Conservation (phyloP, 805 yeast species). For the Debaryomyces tyrocola region DNA sequence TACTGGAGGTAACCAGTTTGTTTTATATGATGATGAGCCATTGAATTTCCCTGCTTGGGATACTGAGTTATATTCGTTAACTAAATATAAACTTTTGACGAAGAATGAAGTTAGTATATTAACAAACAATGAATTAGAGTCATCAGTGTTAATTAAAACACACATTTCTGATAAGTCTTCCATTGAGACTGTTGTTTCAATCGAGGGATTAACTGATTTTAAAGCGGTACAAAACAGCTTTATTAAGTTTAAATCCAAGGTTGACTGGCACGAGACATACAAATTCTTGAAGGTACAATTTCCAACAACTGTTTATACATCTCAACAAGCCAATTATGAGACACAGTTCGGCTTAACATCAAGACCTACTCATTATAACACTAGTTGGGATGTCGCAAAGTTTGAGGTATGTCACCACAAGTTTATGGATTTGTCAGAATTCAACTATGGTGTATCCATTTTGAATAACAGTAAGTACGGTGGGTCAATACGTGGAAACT, state of each 20-base stretch:
- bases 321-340: constrained; percentile 76
- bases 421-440: constrained; percentile 89
- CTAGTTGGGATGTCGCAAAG: constrained; percentile 95
- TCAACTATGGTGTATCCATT: constrained; percentile 81
- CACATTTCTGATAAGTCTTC: constrained; percentile 56
- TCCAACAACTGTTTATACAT: constrained; percentile 79
- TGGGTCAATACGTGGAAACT: constrained; percentile 88
- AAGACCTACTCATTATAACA: constrained; percentile 92
- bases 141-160: constrained; percentile 63
- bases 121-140: constrained; percentile 56
- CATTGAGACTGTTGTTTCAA: constrained; percentile 67
- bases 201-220: constrained; percentile 59
- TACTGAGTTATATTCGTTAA: constrained; percentile 85
- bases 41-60: constrained; percentile 96
- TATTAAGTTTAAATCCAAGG: constrained; percentile 43
- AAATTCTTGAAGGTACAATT: constrained; percentile 92
- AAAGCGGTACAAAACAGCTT: constrained; percentile 27
- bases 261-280: constrained; percentile 85
- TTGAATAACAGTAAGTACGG: constrained; percentile 89
- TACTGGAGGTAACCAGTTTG: constrained; percentile 75
- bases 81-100: constrained; percentile 54
- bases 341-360: constrained; percentile 91
- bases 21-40: constrained; percentile 88
- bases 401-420: constrained; percentile 95
- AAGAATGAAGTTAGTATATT: constrained; percentile 41